Percentiles rank a stretch among this genome's conserved stretches.
phyloP scores from a whole-genome alignment of 495 filamentous ascomycete genomes.

The Aspergillus bertholletiae region DNA sequence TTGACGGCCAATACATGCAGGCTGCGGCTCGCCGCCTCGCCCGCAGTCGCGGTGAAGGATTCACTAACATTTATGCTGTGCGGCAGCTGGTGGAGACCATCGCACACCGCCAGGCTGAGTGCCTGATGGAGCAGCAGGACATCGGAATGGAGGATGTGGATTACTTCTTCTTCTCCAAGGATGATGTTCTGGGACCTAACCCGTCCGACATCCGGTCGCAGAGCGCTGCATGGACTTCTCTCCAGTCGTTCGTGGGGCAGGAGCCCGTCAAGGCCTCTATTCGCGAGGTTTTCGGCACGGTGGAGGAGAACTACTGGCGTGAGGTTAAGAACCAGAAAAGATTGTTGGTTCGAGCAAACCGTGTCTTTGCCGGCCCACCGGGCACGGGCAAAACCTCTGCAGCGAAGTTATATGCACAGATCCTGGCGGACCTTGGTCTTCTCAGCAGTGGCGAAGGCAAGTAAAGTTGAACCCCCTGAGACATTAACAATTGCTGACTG shows the following conservation, averaged over 20 bases:
- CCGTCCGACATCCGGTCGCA: slow-evolving; percentile 4
- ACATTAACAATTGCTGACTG: background rate
- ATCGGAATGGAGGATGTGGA: slow-evolving; percentile 14
- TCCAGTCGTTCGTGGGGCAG: slow-evolving; percentile 15
- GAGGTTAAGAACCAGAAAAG: slow-evolving; percentile 13
- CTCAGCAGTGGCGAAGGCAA: slow-evolving; percentile 11
- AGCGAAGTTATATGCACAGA: slow-evolving; percentile 57
- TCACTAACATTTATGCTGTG: slow-evolving; percentile 39
- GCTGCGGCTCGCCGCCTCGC: slow-evolving; percentile 56
- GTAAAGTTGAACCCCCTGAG: background rate
- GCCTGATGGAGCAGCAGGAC: slow-evolving; percentile 39
- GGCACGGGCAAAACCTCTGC: slow-evolving; percentile 64
- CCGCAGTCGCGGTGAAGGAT: slow-evolving; percentile 44
- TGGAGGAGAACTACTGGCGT: slow-evolving; percentile 15
- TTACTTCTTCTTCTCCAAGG: slow-evolving; percentile 17
- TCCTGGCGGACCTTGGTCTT: slow-evolving; percentile 35
- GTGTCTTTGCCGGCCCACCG: slow-evolving; percentile 14
- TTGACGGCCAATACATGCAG: slow-evolving; percentile 54
- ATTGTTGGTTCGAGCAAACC: slow-evolving; percentile 10
- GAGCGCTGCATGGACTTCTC: slow-evolving; percentile 10
- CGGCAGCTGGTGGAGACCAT: slow-evolving; percentile 10
- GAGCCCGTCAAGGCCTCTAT: slow-evolving; percentile 14
- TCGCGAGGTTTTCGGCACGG: slow-evolving; percentile 6
- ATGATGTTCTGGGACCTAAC: slow-evolving; percentile 14
- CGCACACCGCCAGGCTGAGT: slow-evolving; percentile 44